Evolutionary conservation across 2,329 filamentous ascomycete species (phyloP).

Genomic region (Alternaria triticimaculans): DNA sequence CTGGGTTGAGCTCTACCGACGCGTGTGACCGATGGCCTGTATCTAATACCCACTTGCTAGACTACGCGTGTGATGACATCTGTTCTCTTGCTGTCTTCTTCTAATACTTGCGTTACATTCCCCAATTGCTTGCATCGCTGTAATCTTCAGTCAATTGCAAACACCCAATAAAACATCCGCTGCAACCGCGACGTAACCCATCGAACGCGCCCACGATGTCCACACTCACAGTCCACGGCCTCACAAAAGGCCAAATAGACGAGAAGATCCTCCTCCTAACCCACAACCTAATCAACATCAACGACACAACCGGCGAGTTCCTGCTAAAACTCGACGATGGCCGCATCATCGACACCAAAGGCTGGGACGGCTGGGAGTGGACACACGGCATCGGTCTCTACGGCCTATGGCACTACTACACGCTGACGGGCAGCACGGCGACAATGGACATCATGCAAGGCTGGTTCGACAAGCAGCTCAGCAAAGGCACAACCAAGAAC

Average conservation of each 20-base stretch:
- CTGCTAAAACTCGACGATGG: conserved; percentile 74
- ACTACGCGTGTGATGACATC: conserved; percentile 5
- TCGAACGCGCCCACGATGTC: conserved; percentile 39
- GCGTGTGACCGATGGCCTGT: conserved; percentile 5
- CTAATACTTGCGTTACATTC: neutral
- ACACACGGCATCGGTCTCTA: conserved; percentile 82
- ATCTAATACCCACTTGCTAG: conserved; percentile 5
- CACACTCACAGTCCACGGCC: conserved; percentile 50
- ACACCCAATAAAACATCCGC: neutral
- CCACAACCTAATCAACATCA: conserved; percentile 77
- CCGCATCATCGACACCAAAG: conserved; percentile 81
- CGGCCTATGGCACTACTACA: conserved; percentile 83
- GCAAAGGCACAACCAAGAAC: conserved; percentile 79
- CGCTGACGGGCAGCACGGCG: conserved; percentile 67
- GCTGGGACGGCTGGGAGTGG: conserved; percentile 85
- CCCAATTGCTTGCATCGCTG: neutral
- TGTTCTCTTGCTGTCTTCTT: neutral
- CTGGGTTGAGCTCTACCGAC: conserved; percentile 9
- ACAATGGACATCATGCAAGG: conserved; percentile 71
- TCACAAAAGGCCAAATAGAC: conserved; percentile 56
- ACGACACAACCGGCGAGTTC: conserved; percentile 76
- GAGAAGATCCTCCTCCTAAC: conserved; percentile 71
- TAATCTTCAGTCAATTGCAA: neutral
- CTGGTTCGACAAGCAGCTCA: conserved; percentile 75
- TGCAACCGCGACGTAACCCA: neutral